Conservation (phyloP, 305 asterid species). For the Fraxinus xanthoxyloides region DNA sequence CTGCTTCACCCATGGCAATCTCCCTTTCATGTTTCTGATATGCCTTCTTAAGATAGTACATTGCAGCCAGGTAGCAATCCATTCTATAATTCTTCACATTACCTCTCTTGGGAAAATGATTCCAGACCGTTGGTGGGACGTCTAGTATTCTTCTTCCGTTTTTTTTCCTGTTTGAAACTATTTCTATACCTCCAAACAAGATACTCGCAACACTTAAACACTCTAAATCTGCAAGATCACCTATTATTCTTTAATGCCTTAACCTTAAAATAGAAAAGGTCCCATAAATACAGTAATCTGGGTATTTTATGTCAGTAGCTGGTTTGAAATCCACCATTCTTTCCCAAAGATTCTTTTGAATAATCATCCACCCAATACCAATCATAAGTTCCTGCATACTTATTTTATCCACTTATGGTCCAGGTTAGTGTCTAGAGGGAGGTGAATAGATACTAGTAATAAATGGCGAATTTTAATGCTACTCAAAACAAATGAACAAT, state of each 20-base stretch:
- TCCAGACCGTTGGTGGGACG: not conserved
- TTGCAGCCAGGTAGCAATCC: not conserved
- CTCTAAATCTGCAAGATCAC: not conserved
- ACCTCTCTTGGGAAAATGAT: not conserved
- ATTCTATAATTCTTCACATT: not conserved
- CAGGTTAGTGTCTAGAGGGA: not conserved
- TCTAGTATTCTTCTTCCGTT: not conserved
- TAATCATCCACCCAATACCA: not conserved
- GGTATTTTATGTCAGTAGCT: not conserved
- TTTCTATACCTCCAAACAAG: not conserved
- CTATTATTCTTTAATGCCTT: not conserved
- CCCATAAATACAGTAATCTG: not conserved
- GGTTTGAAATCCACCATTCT: not conserved
- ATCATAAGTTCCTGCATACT: not conserved
- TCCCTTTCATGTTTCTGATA: not conserved
- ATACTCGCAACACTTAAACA: not conserved
- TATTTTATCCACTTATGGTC: not conserved
- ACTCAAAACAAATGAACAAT: not conserved
- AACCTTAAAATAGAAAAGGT: not conserved
- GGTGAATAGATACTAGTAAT: not conserved
- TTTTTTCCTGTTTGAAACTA: not conserved
- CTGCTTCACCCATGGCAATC: not conserved
- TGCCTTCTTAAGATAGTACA: not conserved
- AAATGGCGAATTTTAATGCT: not conserved
- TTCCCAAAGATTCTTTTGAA: not conserved